Conservation (phyloP, 768 basidiomycete genomes). For the Tulasnella sp. region DNA sequence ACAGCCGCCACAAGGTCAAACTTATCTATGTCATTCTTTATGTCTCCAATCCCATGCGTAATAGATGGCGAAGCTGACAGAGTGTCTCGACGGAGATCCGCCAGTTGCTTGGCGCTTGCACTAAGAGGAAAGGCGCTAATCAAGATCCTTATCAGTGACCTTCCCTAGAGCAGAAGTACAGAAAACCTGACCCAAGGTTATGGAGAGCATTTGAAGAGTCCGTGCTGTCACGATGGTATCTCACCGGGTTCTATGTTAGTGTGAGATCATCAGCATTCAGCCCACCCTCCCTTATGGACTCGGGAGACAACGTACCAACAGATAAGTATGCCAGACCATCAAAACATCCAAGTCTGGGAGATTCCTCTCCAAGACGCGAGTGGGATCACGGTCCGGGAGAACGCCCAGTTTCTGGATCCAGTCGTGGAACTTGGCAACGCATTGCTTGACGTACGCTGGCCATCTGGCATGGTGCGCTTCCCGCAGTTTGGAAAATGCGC, state of each 20-base stretch:
- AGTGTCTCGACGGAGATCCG: background rate
- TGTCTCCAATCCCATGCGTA: no score
- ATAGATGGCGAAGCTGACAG: background rate
- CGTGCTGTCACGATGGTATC: background rate
- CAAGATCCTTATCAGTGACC: background rate
- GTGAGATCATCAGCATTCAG: background rate
- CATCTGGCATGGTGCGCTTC: background rate
- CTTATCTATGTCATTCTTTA: background rate
- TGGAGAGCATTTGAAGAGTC: background rate
- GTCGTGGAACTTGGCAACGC: conserved; percentile 1
- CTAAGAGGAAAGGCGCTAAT: background rate
- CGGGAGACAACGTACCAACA: conserved; percentile 1
- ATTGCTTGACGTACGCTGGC: background rate
- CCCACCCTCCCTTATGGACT: background rate
- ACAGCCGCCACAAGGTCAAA: conserved; percentile 5
- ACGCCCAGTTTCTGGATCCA: background rate
- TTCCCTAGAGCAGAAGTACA: background rate
- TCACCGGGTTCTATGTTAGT: conserved; percentile 13
- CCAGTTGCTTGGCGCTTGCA: background rate
- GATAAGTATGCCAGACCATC: conserved; percentile 16
- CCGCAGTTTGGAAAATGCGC: background rate
- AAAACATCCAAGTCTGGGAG: background rate
- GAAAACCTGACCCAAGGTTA: background rate
- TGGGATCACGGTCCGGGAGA: background rate
- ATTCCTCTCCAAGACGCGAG: background rate